phyloP scores from a whole-genome alignment of 2,329 filamentous ascomycete species.

The Aphanocladium album region DNA sequence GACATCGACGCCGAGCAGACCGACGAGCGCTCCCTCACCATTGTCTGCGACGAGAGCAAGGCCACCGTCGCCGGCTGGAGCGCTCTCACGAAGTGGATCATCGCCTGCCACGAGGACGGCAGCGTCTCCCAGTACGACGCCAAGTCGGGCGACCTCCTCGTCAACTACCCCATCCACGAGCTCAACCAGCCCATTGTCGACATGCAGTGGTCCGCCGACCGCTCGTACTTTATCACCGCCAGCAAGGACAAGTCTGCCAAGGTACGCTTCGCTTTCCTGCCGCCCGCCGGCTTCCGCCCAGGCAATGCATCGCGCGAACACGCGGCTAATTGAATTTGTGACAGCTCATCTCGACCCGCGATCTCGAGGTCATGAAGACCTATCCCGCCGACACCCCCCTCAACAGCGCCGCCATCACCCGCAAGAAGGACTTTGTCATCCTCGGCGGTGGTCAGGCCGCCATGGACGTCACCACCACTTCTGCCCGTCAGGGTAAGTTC shows the following conservation, averaged over 20 bases:
- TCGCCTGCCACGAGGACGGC: constrained; percentile 95
- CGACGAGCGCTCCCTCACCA: constrained; percentile 76
- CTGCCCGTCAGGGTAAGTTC: constrained; percentile 94
- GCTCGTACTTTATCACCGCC: constrained; percentile 97
- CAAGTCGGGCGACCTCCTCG: constrained; percentile 80
- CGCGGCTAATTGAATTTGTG: not conserved
- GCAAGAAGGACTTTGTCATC: constrained; percentile 96
- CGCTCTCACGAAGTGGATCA: constrained; percentile 91
- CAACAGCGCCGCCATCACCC: constrained; percentile 90
- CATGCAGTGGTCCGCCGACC: constrained; percentile 88
- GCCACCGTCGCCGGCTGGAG: constrained; percentile 97
- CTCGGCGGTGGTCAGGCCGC: constrained; percentile 96
- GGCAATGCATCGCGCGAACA: no score
- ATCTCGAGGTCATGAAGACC: constrained; percentile 89
- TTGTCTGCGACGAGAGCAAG: constrained; percentile 93
- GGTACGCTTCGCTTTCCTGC: constrained; percentile 20
- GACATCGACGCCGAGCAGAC: constrained; percentile 79
- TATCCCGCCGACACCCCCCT: constrained; percentile 90
- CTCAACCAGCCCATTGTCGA: constrained; percentile 80
- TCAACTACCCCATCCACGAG: constrained; percentile 81
- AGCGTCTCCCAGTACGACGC: constrained; percentile 86
- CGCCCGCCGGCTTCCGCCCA: not conserved
- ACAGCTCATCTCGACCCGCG: constrained; percentile 74
- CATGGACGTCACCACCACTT: constrained; percentile 97
- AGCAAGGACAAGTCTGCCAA: constrained; percentile 98